These are phyloP conservation scores for Pyrenochaeta sp. DNA, from an alignment of 2,329 filamentous ascomycete genomes.

Conservation along the genomic window DNA sequence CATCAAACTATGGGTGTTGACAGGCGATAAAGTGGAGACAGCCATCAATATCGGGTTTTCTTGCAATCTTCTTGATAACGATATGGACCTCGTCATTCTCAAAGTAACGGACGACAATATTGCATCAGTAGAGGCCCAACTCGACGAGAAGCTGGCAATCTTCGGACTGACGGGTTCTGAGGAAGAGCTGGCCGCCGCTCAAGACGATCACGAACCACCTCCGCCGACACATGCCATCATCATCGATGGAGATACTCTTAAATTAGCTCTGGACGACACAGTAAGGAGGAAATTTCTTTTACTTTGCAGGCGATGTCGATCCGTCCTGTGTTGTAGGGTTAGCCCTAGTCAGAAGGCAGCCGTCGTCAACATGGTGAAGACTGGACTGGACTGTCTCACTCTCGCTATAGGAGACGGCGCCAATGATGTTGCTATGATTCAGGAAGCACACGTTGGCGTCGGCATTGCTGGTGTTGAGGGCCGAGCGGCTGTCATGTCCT, in stretches of 20 bases:
- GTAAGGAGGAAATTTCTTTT: constrained; percentile 92
- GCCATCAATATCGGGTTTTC: constrained; percentile 99
- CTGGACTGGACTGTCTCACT: constrained; percentile 94
- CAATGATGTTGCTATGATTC: constrained; percentile 94
- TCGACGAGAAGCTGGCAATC: constrained; percentile 74
- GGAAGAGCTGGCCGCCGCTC: constrained; percentile 81
- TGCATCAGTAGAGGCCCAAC: constrained; percentile 70
- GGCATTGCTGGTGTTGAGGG: constrained; percentile 90
- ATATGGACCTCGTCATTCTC: constrained; percentile 94
- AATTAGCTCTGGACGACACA: constrained; percentile 82
- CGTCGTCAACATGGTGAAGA: constrained; percentile 96
- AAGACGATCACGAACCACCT: constrained; percentile 84
- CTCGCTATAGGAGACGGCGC: constrained; percentile 89
- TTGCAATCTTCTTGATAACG: constrained; percentile 95
- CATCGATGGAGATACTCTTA: constrained; percentile 93
- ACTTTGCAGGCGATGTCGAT: constrained; percentile 95
- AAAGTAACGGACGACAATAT: constrained; percentile 81
- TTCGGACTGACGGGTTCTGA: constrained; percentile 87
- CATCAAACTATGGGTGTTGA: constrained; percentile 98
- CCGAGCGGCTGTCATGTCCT: constrained; percentile 82
- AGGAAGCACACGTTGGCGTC: constrained; percentile 87
- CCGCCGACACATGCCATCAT: constrained; percentile 89
- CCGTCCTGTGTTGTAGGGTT: constrained; percentile 96
- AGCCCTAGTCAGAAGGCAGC: constrained; percentile 96
- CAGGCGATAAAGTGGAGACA: constrained; percentile 98